phyloP scores from a whole-genome alignment of 2,329 filamentous ascomycete species.

The Polytolypa hystricis region DNA sequence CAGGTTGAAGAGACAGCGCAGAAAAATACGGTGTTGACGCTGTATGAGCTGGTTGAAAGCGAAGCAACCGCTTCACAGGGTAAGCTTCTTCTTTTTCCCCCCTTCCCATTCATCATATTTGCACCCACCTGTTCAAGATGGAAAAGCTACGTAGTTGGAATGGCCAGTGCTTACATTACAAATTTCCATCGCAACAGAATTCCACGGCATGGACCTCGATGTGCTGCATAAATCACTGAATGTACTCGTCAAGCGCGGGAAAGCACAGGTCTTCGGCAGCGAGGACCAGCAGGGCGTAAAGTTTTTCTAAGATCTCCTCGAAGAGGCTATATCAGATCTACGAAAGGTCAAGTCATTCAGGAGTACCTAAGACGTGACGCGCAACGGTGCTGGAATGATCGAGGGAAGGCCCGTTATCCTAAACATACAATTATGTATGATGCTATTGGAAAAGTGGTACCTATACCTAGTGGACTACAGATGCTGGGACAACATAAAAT shows the following conservation, averaged over 20 bases:
- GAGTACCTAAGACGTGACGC: too few species aligned
- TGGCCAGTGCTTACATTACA: too few species aligned
- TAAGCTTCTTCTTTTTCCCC: slow-evolving; percentile 28
- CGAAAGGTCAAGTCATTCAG: slow-evolving; percentile 3
- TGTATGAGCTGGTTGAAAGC: slow-evolving; percentile 87
- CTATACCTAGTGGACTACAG: too few species aligned
- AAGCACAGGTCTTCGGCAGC: slow-evolving; percentile 83
- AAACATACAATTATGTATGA: too few species aligned
- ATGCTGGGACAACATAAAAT: too few species aligned
- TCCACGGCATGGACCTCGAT: slow-evolving; percentile 78
- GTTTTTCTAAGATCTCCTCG: slow-evolving; percentile 67
- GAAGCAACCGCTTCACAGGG: slow-evolving; percentile 62
- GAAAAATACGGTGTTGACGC: slow-evolving; percentile 75
- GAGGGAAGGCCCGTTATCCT: too few species aligned
- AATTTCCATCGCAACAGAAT: slow-evolving; percentile 43
- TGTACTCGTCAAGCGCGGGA: slow-evolving; percentile 77
- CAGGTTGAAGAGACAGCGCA: slow-evolving; percentile 71
- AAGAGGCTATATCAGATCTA: too few species aligned
- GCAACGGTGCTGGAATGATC: too few species aligned
- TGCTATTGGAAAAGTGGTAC: too few species aligned
- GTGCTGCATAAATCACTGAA: slow-evolving; percentile 68
- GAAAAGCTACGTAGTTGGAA: too few species aligned
- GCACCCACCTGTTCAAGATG: too few species aligned
- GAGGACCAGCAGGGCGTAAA: slow-evolving; percentile 88
- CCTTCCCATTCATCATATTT: not conserved